These are phyloP conservation scores for Cercospora brassicicola DNA, from an alignment of 2,329 filamentous ascomycete species.

Conservation along the genomic window DNA sequence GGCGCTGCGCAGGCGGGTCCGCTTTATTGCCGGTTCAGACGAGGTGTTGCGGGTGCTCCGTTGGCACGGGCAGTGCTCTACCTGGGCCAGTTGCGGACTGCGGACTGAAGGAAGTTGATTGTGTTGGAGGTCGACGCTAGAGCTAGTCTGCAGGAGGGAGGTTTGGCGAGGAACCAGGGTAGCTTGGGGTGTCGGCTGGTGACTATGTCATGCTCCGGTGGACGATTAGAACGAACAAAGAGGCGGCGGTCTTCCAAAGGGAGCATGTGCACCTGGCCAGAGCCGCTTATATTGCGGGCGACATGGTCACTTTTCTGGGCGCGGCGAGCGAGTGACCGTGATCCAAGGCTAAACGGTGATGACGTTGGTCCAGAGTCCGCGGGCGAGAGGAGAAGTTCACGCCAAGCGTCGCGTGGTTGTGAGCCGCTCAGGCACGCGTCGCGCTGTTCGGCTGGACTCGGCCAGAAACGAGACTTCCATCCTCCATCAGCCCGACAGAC, in stretches of 20 bases:
- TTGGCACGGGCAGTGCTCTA: not conserved
- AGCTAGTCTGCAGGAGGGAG: constrained; percentile 23
- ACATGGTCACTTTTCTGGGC: not conserved
- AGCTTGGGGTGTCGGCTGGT: not conserved
- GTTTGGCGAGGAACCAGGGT: constrained; percentile 14
- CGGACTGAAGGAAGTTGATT: constrained; percentile 31
- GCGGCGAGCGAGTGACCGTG: not conserved
- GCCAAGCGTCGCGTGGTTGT: not conserved
- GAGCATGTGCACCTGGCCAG: not conserved
- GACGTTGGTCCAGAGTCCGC: not conserved
- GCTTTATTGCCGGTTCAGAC: constrained; percentile 3
- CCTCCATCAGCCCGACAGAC: constrained; percentile 2
- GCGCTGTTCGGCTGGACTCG: not conserved
- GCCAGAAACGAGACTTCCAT: not conserved
- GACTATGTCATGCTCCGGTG: not conserved
- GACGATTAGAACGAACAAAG: not conserved
- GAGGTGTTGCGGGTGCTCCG: constrained; percentile 7
- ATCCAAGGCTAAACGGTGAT: not conserved
- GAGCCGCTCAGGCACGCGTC: not conserved
- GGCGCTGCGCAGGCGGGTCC: constrained; percentile 11
- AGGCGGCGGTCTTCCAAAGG: not conserved
- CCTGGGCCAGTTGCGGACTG: constrained; percentile 23
- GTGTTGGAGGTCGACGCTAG: constrained; percentile 12
- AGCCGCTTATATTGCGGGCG: not conserved
- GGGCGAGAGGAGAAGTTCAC: not conserved